Evolutionary conservation across 345 rosid species (phyloP), one percentile per base, ranked within the genome.

Genomic region (Chamaenerion angustifolium): DNA sequence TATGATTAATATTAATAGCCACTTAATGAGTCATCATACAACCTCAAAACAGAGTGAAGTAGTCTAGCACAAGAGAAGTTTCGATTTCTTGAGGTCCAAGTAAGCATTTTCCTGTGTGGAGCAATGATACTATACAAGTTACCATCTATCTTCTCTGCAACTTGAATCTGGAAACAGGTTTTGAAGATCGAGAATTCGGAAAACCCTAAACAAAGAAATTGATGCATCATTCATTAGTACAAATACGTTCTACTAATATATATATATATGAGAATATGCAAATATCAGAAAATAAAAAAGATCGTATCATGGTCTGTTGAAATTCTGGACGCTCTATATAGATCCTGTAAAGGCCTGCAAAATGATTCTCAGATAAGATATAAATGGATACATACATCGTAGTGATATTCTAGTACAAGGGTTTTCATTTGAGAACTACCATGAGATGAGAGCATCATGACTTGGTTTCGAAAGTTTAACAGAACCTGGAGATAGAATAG

Each of bases 161-260:
- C 72, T 72, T 86, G 72, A 86, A 90, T 72, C 89, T 80, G 53
- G 98, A 90, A 56, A 81, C 61, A 8, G 81, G 94, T 67, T 69
- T 83, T 12, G 89, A 71, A 52, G 88, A 74, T 56, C 78, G 77
- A 27, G 77, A 61, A 56, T 44, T 54, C 27, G 6, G 10, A 31
- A 75, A 60, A 51, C 63, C 53, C 92, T 81, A 76, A 68, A 55
- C 37, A 31, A 31, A 3, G 37, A 31, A 31, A 7, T 31, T 21
- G 25, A 31, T 4, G 5, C 37, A 31, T 31, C 37, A 31, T 31
- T 31, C 27, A 23, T 5, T 31, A 31, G 37, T 31, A 31, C 8
- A 8, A 31, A 31, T 31, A 31, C 7, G 8, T 4, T 4, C 8
- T 8, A 31, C 37, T 8, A 31, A 0, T 8, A 31, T 8, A 31